Conservation (phyloP, 495 filamentous ascomycete species). For the Melanomma pulvis-pyrius region DNA sequence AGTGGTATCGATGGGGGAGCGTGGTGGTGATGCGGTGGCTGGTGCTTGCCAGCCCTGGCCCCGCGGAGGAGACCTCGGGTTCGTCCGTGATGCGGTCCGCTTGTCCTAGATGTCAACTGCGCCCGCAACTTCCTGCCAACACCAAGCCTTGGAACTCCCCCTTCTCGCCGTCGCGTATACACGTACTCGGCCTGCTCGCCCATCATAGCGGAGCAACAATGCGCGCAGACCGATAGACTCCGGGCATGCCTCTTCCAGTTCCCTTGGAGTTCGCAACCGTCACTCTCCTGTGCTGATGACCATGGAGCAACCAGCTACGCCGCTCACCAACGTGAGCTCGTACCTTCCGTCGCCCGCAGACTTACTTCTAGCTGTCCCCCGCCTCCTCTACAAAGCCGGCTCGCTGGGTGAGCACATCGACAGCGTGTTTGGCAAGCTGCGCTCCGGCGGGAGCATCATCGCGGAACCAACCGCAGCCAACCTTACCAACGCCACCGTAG, state of each 20-base stretch:
- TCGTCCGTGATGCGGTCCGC: background rate
- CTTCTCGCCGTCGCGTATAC: background rate
- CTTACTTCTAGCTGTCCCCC: conserved; percentile 61
- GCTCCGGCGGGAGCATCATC: conserved; percentile 61
- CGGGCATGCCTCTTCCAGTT: background rate
- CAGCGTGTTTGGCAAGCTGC: conserved; percentile 52
- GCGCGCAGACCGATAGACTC: background rate
- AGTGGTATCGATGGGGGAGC: no score
- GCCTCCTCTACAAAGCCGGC: conserved; percentile 65
- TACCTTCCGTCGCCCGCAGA: conserved; percentile 47
- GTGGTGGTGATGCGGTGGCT: no score
- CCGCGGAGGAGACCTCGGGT: background rate
- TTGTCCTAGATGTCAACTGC: background rate
- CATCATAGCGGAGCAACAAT: background rate
- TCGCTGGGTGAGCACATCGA: conserved; percentile 64
- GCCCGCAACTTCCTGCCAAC: background rate
- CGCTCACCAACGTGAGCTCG: conserved; percentile 29
- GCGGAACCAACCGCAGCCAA: conserved; percentile 55
- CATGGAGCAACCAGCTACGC: conserved; percentile 19
- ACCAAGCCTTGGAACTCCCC: background rate
- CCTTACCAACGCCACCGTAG: conserved; percentile 42
- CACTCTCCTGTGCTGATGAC: background rate
- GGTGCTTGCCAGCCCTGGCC: background rate
- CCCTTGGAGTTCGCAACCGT: background rate
- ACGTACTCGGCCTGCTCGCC: background rate